Evolutionary conservation across 345 rosid species (phyloP), one percentile per base, ranked within the genome.

Genomic region (Clarkia xantiana): DNA sequence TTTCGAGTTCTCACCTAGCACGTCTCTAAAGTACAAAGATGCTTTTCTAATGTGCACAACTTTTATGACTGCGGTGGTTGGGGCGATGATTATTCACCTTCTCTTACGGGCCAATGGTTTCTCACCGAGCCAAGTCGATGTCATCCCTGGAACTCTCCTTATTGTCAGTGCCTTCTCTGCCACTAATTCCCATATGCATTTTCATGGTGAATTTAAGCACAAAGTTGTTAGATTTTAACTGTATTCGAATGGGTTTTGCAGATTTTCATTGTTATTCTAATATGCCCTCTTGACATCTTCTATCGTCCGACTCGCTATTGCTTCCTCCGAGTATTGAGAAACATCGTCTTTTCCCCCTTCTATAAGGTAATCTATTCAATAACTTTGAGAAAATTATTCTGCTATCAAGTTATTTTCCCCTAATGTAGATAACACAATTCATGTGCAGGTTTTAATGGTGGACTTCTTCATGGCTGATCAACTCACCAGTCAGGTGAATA

Each of bases 391-490:
- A 7, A 25, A 19, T 15, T 11, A 40, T 18, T 29, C 12, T 29
- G 36, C 36, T 29, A 29, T 29, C 36, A 29, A 29, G 2, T 29
- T 29, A 3, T 29, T 29, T 29, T 10, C 36, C 36, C 6, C 36
- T 41, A 47, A 14, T n/a, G 7, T 17, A 12, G 9, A 18, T 19
- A 38, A 54, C n/a, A 40, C 41, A 9, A 16, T 5, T 16, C 11
- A n/a, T 15, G 15, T 64, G 55, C 68, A 90, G 95, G 96, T 91
- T 63, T 58, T 82, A 66, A 61, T 91, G 78, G 96, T 78, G 10
- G 98, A 91, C 51, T 84, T 73, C 54, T 91, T 91, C 76, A 91
- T 91, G 96, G 98, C 95, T 10, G 98, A 87, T 65, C 98, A 91
- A 54, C 96, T 91, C 40, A 84, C 95, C 3, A 91, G 96, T 60